A percentile compares a stretch with the other conserved stretches of the same genome.
Evolutionary conservation across 2,329 filamentous ascomycete genomes (phyloP).

Genomic region (Aspergillus vadensis): DNA sequence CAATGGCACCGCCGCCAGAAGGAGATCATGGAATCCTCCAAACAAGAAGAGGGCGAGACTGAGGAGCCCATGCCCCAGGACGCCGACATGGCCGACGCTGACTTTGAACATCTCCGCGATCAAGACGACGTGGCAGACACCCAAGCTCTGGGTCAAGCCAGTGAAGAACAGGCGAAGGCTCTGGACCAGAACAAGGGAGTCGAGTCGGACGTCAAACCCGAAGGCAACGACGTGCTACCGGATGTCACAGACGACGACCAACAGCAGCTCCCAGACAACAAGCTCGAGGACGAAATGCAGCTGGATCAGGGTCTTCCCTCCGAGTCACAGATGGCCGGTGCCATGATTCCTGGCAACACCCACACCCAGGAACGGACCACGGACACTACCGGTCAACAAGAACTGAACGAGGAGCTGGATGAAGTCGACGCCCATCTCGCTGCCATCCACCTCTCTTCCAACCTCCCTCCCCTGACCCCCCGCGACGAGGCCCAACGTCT

Average conservation of each 20-base stretch:
- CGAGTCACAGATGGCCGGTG: constrained; percentile 46
- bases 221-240: constrained; percentile 61
- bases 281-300: constrained; percentile 52
- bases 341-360: constrained; percentile 57
- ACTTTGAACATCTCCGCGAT: constrained; percentile 90
- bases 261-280: constrained; percentile 45
- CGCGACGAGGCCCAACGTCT: constrained; percentile 67
- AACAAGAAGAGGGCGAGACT: constrained; percentile 53
- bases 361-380: constrained; percentile 32
- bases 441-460: constrained; percentile 69
- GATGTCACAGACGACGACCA: constrained; percentile 50
- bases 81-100: constrained; percentile 73
- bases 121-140: constrained; percentile 81
- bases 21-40: constrained; percentile 69
- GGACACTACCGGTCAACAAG: constrained; percentile 41
- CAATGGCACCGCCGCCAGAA: constrained; percentile 87
- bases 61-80: constrained; percentile 58
- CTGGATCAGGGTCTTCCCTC: constrained; percentile 40
- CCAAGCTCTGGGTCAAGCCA: constrained; percentile 86
- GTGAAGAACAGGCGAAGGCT: constrained; percentile 80
- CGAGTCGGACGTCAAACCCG: constrained; percentile 61
- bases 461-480: constrained; percentile 46
- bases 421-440: constrained; percentile 62
- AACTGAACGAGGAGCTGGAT: constrained; percentile 48
- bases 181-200: constrained; percentile 89